Conservation (phyloP, 345 rosid species). For the Garcia nutans region DNA sequence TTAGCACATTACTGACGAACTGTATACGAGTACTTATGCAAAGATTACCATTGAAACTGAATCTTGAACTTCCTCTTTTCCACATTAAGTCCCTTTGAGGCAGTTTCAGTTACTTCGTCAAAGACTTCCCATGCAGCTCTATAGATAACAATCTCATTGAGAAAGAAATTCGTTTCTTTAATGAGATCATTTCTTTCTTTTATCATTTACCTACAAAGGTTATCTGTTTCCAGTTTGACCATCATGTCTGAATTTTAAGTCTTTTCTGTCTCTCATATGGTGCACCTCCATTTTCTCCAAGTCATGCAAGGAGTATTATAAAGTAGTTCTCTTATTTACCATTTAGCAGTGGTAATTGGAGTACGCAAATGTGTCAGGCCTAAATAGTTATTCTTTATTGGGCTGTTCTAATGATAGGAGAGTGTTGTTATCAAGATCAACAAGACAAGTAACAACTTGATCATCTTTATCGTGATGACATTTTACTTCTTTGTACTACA, state of each 20-base stretch:
- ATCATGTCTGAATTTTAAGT: neutral
- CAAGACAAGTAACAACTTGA: neutral
- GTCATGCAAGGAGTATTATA: neutral
- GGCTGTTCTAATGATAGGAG: neutral
- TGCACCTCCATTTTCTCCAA: neutral
- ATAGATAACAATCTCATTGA: neutral
- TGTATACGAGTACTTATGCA: neutral
- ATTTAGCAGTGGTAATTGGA: neutral
- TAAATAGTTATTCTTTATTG: neutral
- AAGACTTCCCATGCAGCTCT: neutral
- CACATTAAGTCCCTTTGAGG: neutral
- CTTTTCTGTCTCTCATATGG: neutral
- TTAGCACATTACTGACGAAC: neutral
- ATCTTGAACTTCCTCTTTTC: neutral
- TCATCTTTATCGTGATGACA: too few species aligned
- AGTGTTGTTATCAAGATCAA: neutral
- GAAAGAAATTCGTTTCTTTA: neutral
- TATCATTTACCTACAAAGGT: neutral
- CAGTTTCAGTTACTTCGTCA: neutral
- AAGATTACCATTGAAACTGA: neutral
- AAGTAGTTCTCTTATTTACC: neutral
- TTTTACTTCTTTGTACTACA: neutral
- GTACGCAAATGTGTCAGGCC: neutral
- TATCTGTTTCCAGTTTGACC: neutral
- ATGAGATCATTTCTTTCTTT: neutral